phyloP scores from a whole-genome alignment of 352 stramenopile genomes.

The Peronospora belbahrii region DNA sequence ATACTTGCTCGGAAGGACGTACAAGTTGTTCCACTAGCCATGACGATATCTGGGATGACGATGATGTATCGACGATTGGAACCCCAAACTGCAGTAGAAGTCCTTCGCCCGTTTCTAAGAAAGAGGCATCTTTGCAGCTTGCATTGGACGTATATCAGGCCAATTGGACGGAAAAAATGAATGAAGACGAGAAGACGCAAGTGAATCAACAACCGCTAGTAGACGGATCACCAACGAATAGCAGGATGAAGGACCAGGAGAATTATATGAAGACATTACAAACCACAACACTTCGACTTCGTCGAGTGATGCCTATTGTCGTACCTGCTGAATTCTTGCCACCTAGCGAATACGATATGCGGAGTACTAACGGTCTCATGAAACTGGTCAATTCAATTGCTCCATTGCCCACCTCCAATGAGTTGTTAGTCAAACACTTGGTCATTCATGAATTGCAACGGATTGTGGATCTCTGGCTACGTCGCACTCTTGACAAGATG shows the following conservation, averaged over 20 bases:
- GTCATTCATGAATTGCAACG: slow-evolving; percentile 72
- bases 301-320: slow-evolving; percentile 49
- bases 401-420: slow-evolving; percentile 43
- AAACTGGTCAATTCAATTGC: slow-evolving; percentile 70
- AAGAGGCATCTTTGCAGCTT: slow-evolving; percentile 12
- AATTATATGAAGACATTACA: slow-evolving; percentile 5
- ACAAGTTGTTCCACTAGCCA: slow-evolving; percentile 43
- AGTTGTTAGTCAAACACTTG: slow-evolving; percentile 64
- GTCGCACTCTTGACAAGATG: slow-evolving; percentile 33
- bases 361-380: slow-evolving; percentile 73
- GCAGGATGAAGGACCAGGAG: slow-evolving; percentile 13
- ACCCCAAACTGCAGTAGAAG: slow-evolving; percentile 39
- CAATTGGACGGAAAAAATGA: slow-evolving; percentile 13
- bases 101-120: slow-evolving; percentile 15
- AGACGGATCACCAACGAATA: neutral
- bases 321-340: slow-evolving; percentile 43
- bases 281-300: slow-evolving; percentile 4
- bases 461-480: slow-evolving; percentile 65
- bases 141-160: slow-evolving; percentile 8
- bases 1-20: slow-evolving; percentile 26
- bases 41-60: slow-evolving; percentile 41
- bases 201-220: slow-evolving; percentile 7
- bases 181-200: slow-evolving; percentile 15
- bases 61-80: slow-evolving; percentile 30
- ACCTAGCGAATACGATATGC: slow-evolving; percentile 67